These are phyloP conservation scores for Hymenoscyphus salicellus DNA, from an alignment of 2,329 filamentous ascomycete species.

Conservation along the genomic window DNA sequence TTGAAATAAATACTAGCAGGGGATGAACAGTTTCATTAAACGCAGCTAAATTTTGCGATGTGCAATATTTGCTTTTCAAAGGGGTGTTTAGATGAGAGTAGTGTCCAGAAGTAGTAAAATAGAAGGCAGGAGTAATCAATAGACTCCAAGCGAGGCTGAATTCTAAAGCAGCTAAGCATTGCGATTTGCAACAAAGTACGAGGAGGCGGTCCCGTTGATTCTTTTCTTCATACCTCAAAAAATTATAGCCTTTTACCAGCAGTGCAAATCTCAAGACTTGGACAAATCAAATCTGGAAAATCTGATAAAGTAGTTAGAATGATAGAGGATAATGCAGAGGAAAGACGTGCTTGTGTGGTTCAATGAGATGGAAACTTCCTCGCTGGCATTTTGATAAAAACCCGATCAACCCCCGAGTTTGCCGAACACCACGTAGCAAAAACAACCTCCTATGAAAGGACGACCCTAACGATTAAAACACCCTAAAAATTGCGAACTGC, in stretches of 20 bases:
- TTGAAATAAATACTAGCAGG: not conserved
- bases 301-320: too few relatives aligned
- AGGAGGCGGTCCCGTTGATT: not conserved
- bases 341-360: too few relatives aligned
- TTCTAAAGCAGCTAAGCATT: not conserved
- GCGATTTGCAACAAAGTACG: not conserved
- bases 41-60: conserved; percentile 3
- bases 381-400: too few relatives aligned
- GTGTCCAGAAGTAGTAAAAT: not conserved
- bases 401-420: too few relatives aligned
- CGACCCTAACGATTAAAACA: not conserved
- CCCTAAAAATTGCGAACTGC: not conserved
- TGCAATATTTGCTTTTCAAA: conserved; percentile 2
- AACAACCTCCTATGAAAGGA: not conserved
- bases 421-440: not conserved
- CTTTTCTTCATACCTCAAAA: too few relatives aligned
- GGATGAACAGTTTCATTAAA: not conserved
- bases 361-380: too few relatives aligned
- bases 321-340: not conserved
- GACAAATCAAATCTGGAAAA: too few relatives aligned
- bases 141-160: not conserved
- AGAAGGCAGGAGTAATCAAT: not conserved
- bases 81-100: not conserved
- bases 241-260: not conserved
- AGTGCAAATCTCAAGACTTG: not conserved